Evolutionary conservation across 2,329 filamentous ascomycete genomes (phyloP), one percentile per base, ranked within the genome.

Genomic region (Mycogone perniciosa): DNA sequence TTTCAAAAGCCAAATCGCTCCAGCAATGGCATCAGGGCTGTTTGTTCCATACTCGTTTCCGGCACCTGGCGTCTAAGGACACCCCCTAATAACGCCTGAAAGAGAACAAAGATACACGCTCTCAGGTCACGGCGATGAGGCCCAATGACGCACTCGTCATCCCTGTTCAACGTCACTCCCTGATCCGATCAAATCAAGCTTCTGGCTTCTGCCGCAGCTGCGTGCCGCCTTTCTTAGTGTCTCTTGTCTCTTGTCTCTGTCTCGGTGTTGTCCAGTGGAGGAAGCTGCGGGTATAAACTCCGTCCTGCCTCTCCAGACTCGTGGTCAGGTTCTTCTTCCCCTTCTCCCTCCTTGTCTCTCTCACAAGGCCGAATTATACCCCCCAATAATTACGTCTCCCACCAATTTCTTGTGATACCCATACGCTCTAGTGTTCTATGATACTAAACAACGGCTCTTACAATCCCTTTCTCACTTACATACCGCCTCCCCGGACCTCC

Each of bases 161-260:
- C 56, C 60, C 59, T 56, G 57, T 56, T 57, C 58, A 67, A 67
- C 65, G 65, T 67, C 65, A 67, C 65, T 60, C 48, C 54, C 57
- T 48, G 48, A 37, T 27, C 11, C 9, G 26, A 40, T 30, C 31
- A 29, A 53, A 58, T 52, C 57, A 58, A 56, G 56, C 48, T 56
- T 20, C 20, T 20, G 20, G 20, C 20, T 20, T 20, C 20, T 20
- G 20, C 20, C 20, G 2, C 20, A 20, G 3, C 20, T 20, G 20
- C 20, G 20, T 20, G 20, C 20, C 20, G 20, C 20, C 20, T 20
- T 20, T 20, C 20, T 20, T 20, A 20, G 20, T 20, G 20, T 20
- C 20, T 20, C 20, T 20, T 20, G 20, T 20, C 20, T 20, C 20
- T 20, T 20, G 20, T 20, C 20, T 20, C 20, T 20, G 20, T 20